Base-by-base conservation (phyloP, 257 asterid species). In the Solanum rostratum region DNA sequence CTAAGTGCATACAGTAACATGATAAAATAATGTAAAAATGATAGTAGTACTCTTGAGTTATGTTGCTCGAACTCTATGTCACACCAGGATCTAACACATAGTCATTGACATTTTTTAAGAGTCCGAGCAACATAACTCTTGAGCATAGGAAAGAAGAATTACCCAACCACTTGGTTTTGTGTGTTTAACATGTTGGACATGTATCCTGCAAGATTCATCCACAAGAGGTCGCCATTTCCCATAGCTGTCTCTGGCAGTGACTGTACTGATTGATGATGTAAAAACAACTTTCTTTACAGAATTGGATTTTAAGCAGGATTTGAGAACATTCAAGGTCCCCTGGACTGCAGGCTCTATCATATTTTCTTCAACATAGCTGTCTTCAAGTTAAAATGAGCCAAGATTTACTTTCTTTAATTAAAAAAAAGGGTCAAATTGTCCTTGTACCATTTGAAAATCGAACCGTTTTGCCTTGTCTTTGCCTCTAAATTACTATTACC, bases 261-360 rank as follows among this genome's bases (percentile, higher is more conserved):
- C 78, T 7, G 97, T 96, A 86, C 98, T 95, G 62, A 93, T 88
- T 10, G 97, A 94, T 80, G 98, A 95, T 16, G 98, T 95, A 84
- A 93, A 92, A 73, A 93, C 92, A 74, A 94, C 76, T 85, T 90
- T 92, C 85, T 68, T 91, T 30, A 85, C 91, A 15, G 94, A 86
- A 33, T 78, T 85, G 0, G 94, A 62, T 87, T 86, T 94, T 68
- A 88, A 81, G 85, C 98, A 94, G 78, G 97, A 86, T 86, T 88
- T 93, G 57, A 95, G 96, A 80, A 96, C 88, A 79, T 94, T 96
- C 65, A 93, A 69, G 9, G 97, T 89, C 79, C 99, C 98, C 73
- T 50, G 84, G 46, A 89, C 85, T 65, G 97, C 96, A 19, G 98
- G 97, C 82, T 91, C 94, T 10, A 93, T 83, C 43, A 96, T 76